These are phyloP conservation scores for Zoysia pacifica DNA, from an alignment of 176 grass and related monocot genomes.

Conservation along the genomic window DNA sequence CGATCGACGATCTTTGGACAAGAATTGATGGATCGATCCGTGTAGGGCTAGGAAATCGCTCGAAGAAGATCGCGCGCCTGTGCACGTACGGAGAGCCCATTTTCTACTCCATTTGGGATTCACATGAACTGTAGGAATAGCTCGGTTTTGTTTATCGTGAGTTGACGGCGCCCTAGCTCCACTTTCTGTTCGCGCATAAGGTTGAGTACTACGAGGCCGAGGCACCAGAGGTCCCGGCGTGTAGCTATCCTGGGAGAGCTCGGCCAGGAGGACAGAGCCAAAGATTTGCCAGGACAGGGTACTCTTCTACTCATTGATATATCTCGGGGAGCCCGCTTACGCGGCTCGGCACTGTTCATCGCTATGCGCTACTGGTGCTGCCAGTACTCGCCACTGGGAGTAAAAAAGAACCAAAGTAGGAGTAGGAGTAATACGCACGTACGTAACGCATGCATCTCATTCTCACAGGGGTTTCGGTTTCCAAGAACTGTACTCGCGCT, in stretches of 20 bases:
- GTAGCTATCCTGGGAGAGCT: conserved; percentile 40
- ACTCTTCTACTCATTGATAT: background rate
- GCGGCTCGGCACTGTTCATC: no score
- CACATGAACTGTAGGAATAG: conserved; percentile 31
- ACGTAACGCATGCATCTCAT: no score
- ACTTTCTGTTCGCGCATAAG: conserved; percentile 5
- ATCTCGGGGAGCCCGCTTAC: background rate
- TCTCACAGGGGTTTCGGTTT: no score
- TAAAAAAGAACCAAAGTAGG: no score
- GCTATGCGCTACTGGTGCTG: no score
- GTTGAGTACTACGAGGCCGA: background rate
- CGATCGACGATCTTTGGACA: background rate
- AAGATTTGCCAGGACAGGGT: conserved; percentile 23
- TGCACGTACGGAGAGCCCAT: background rate
- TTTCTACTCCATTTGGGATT: background rate
- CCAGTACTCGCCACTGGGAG: no score
- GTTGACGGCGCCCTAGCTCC: conserved; percentile 17
- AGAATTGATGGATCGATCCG: background rate
- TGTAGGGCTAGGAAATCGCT: background rate
- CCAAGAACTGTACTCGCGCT: no score
- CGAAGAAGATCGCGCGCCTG: conserved; percentile 9
- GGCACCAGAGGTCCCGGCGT: conserved; percentile 7
- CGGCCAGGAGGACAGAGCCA: conserved; percentile 15
- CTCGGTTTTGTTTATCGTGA: conserved; percentile 33
- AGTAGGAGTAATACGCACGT: no score